These are phyloP conservation scores for Acer campestre DNA, from an alignment of 345 rosid species.

Conservation along the genomic window DNA sequence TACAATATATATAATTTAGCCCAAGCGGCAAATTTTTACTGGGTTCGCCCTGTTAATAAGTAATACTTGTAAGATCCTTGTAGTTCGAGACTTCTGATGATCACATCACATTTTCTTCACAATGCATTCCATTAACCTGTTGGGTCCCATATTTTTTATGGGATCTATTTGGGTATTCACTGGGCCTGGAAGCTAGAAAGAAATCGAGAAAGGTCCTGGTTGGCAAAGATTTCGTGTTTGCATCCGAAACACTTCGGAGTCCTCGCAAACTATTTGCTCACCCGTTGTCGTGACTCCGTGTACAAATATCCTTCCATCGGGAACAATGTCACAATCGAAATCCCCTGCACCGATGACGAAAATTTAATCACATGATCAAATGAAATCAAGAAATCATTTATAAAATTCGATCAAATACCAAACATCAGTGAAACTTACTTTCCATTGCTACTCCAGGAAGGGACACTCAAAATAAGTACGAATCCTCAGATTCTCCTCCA, in stretches of 20 bases:
- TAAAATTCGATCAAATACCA: neutral
- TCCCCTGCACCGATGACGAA: constrained; percentile 45
- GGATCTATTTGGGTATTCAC: constrained; percentile 42
- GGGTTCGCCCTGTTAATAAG: too few species aligned
- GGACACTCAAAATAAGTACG: constrained; percentile 19
- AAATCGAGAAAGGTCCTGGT: constrained; percentile 69
- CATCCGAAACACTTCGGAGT: constrained; percentile 66
- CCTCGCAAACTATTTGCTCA: constrained; percentile 58
- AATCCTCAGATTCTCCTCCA: constrained; percentile 61
- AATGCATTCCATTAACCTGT: constrained; percentile 69
- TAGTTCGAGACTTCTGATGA: neutral
- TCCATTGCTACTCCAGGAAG: constrained; percentile 45
- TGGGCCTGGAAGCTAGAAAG: constrained; percentile 80
- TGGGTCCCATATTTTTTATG: constrained; percentile 46
- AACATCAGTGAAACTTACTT: constrained; percentile 34
- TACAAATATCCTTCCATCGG: constrained; percentile 63
- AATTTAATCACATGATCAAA: constrained; percentile 16
- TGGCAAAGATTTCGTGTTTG: constrained; percentile 67
- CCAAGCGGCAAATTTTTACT: too few species aligned
- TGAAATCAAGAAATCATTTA: constrained; percentile 20
- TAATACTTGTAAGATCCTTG: neutral
- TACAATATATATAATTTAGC: too few species aligned
- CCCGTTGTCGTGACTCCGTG: constrained; percentile 77
- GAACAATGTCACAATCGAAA: constrained; percentile 63
- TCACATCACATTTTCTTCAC: constrained; percentile 58